A percentile compares a stretch with the other conserved stretches of the same genome.
phyloP scores from a whole-genome alignment of 345 rosid genomes.

The Diplotaxis tenuifolia region DNA sequence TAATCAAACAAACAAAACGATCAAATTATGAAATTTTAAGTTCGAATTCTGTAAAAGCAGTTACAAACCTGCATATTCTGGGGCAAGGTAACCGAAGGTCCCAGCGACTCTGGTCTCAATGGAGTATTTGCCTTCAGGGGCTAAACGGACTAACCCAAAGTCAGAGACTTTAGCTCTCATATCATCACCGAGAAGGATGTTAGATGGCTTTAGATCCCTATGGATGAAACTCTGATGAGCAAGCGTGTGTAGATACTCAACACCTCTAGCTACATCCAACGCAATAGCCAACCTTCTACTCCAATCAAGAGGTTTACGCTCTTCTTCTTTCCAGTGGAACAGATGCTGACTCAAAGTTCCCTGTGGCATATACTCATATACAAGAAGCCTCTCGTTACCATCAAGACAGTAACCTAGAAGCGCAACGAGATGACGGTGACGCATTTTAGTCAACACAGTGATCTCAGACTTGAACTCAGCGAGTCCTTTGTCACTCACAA shows the following conservation, averaged over 20 bases:
- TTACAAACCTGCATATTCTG: slow-evolving; percentile 53
- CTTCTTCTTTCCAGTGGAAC: slow-evolving; percentile 53
- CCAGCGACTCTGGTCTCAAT: slow-evolving; percentile 57
- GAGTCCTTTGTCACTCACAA: slow-evolving; percentile 56
- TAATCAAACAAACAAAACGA: neutral
- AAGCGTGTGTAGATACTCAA: slow-evolving; percentile 57
- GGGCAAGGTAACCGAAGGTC: slow-evolving; percentile 63
- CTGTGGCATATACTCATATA: slow-evolving; percentile 61
- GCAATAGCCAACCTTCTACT: slow-evolving; percentile 55
- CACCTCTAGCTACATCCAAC: slow-evolving; percentile 58
- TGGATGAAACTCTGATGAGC: slow-evolving; percentile 66
- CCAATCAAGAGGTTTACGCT: slow-evolving; percentile 53
- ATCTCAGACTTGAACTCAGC: slow-evolving; percentile 79
- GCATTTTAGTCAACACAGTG: slow-evolving; percentile 74
- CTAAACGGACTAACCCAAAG: slow-evolving; percentile 61
- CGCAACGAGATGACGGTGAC: slow-evolving; percentile 80
- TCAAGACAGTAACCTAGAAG: slow-evolving; percentile 86
- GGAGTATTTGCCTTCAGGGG: slow-evolving; percentile 52
- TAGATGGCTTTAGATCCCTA: slow-evolving; percentile 60
- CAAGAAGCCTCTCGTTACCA: slow-evolving; percentile 80
- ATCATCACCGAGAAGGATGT: slow-evolving; percentile 62
- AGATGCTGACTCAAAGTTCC: slow-evolving; percentile 56
- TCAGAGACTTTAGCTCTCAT: slow-evolving; percentile 62
- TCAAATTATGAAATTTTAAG: neutral
- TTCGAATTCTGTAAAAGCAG: neutral